Base-by-base conservation (phyloP, 345 rosid genomes). In the Citrus glauca region DNA sequence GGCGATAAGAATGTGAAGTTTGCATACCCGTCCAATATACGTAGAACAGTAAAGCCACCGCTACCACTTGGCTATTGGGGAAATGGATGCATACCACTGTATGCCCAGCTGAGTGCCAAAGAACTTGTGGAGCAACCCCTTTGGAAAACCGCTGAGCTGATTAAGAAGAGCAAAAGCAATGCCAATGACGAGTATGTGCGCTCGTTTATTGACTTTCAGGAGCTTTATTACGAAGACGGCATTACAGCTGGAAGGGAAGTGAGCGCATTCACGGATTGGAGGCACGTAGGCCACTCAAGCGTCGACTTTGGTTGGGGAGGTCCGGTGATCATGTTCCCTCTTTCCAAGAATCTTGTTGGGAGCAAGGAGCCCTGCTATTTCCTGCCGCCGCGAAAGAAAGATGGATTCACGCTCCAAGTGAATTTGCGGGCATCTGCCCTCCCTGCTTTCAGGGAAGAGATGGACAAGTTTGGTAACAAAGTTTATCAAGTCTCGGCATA, bases 261-360 rank as follows among this genome's bases (percentile, higher is more conserved):
- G 79, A 91, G 97, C 35, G 93, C 97, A n/a, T 91, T 93, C 90
- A 93, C 98, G 9, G 98, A 95, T 78, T 91, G 98, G 98, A 82
- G 98, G 78, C 90, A 95, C 79, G 77, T 95, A 35, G 98, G 98
- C 33, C 98, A 95, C 81, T 85, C 93, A 0, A 82, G 89, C 0
- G 87, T 95, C 24, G 98, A 93, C 84, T 95, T 95, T 37, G 98
- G 98, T 11, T 93, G 95, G 94, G 98, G 97, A 78, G 93, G 93
- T 61, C 97, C 98, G 0, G 90, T 91, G 27, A 87, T 84, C 10
- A 92, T 95, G 42, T 77, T 93, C 79, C 97, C 98, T 1, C 74
- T 91, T 9, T 85, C 97, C 30, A 81, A 72, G 79, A 85, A 88
- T 60, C 79, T 94, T 67, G 87, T 93, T 24, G 97, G 98, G 19